Evolutionary conservation across 1,284 basidiomycete species (phyloP).

Genomic region (Ceratobasidium sp.): DNA sequence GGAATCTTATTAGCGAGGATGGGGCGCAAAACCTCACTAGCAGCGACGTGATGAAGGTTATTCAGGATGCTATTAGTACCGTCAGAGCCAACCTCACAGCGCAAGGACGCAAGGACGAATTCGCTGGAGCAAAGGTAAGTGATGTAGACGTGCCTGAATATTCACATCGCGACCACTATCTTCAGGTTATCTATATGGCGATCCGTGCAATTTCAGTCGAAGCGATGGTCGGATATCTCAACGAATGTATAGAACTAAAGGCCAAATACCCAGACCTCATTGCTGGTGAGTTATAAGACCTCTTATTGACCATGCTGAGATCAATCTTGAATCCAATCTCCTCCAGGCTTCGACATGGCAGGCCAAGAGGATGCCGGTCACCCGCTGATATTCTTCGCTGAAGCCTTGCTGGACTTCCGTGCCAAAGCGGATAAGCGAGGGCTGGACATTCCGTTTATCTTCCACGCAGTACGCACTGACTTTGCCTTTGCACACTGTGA

Average conservation of each 20-base stretch:
- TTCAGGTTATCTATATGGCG: conserved; percentile 74
- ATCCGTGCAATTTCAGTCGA: conserved; percentile 64
- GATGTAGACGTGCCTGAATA: not conserved
- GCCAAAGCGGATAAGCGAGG: conserved; percentile 63
- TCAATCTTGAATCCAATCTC: not conserved
- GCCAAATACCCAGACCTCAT: conserved; percentile 76
- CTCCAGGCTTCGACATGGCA: conserved; percentile 76
- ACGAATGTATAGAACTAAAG: conserved; percentile 76
- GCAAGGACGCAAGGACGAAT: conserved; percentile 63
- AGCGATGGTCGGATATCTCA: conserved; percentile 68
- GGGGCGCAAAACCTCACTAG: not conserved
- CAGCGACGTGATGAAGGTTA: not conserved
- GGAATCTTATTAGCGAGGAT: not conserved
- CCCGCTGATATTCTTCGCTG: conserved; percentile 70
- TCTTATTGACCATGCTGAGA: not conserved
- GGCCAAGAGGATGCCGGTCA: conserved; percentile 71
- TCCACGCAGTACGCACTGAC: conserved; percentile 65
- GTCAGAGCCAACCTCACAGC: conserved; percentile 61
- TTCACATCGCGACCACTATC: not conserved
- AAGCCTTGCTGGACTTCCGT: conserved; percentile 66
- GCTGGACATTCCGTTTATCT: conserved; percentile 75
- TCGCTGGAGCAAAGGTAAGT: conserved; percentile 67
- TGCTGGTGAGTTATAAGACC: conserved; percentile 56
- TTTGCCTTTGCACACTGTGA: not conserved
- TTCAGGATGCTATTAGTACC: conserved; percentile 59